Evolutionary conservation across 257 asterid species (phyloP), one percentile per base, ranked within the genome.

Genomic region (Solanum chilense): DNA sequence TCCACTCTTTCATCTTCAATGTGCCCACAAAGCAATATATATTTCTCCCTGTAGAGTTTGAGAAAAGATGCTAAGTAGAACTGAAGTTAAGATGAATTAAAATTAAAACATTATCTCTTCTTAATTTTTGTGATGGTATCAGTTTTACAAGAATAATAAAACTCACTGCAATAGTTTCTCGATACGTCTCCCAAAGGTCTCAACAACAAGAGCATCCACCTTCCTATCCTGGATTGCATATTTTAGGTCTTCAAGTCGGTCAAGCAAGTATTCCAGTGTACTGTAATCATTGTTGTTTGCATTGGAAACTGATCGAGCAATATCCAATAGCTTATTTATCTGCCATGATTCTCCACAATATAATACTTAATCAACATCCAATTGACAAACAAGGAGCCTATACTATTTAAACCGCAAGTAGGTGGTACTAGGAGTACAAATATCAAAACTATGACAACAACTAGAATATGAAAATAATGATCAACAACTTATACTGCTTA

Each of bases 121-220:
- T 45, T 45, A 71, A 70, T 21, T 73, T 37, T 27, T 73, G 81
- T 71, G 12, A 78, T 47, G 20, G 6, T 31, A 42, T 16, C 39
- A 42, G 44, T 41, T 86, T 42, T 42, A 74, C 45, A 21, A 31
- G 71, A 85, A 39, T 60, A 86, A 89, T 77, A 74, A 71, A 87
- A 92, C 99, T 97, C 91, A 97, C 99, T 95, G 99, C 87, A 97
- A 90, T 89, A 97, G 93, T 91, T 95, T 97, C 92, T 97, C 99
- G 64, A 96, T 92, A 87, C 99, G 98, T 86, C 98, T 93, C 87
- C 99, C 99, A 83, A 97, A 94, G 89, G 99, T 97, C 92, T 97
- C 99, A 52, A 97, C 98, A 80, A 96, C 93, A 88, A 97, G 99
- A 87, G 98, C 99, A 92, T 97, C 99, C 92, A 93, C 99, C 92